Base-by-base conservation (phyloP, 306 rosid genomes). In the Gastrolobium bilobum region DNA sequence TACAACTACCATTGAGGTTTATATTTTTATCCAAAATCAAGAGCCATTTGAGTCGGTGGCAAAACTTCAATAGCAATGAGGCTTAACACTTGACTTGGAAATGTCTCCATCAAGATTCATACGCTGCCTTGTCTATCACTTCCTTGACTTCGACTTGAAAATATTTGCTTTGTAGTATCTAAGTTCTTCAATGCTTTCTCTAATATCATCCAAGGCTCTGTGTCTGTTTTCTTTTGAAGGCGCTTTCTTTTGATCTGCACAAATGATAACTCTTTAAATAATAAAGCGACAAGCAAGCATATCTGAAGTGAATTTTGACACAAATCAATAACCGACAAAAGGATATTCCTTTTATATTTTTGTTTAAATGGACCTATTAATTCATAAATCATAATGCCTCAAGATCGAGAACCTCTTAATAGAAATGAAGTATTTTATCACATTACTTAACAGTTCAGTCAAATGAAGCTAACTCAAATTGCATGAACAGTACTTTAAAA, bases 181-280 rank as follows among this genome's bases (percentile, higher is more conserved):
- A 76, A 91, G 99, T 78, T 92, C 98, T 48, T 4, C 80, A 14
- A 95, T 95, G 87, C 98, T 92, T 84, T 92, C 99, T 88, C 90
- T 86, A 76, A 95, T 91, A 73, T 95, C 98, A 83, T 92, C 99
- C 97, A 95, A n/a, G 62, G 99, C 99, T 84, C 99, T 88, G 70
- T 92, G 99, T 78, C 81, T 90, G 48, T 86, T 86, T 83, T 72
- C 89, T 82, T 95, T 95, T 31, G 78, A 2, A 29, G 98, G 97
- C 42, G 88, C 94, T 84, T 56, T 91, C 88, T 68, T 87, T 26
- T 73, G 82, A 64, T 94, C 97, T 95, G 98, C 75, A 75, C 40
- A 76, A 62, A 62, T 50, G 78, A 81, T 39, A 71, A 30, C 46
- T 75, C 43, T 77, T 71, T 44, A 71, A 29, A 30, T 14, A 59